Conservation (phyloP, 1,139 yeast genomes). For the Kurtzmaniella quercitrusa region DNA sequence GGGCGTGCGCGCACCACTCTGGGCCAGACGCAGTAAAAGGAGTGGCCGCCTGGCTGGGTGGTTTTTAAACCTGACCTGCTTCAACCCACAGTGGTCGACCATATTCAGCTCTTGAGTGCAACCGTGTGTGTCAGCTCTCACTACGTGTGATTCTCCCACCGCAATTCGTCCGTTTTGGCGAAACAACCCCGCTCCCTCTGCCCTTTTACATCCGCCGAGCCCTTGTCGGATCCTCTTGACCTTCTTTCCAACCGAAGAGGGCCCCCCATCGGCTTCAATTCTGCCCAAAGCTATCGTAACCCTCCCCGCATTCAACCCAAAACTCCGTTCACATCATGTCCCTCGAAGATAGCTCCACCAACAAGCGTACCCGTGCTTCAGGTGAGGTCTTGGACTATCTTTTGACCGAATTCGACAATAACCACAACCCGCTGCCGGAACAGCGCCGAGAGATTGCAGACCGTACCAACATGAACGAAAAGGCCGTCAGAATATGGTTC, state of each 20-base stretch:
- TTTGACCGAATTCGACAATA: slow-evolving; percentile 63
- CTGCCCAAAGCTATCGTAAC: no score
- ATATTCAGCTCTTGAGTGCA: no score
- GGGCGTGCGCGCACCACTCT: not conserved
- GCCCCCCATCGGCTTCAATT: no score
- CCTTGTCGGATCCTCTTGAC: no score
- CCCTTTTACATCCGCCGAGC: no score
- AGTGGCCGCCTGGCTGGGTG: not conserved
- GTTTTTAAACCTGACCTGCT: not conserved
- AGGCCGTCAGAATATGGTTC: slow-evolving; percentile 93
- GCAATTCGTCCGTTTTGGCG: no score
- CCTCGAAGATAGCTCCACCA: slow-evolving; percentile 15
- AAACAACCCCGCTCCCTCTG: no score
- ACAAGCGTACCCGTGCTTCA: slow-evolving; percentile 60
- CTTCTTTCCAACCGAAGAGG: no score
- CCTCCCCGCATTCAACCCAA: no score
- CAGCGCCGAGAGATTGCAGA: slow-evolving; percentile 69
- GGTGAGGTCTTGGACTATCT: slow-evolving; percentile 76
- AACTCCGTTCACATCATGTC: slow-evolving; percentile 11
- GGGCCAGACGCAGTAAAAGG: not conserved
- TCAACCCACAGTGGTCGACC: not conserved
- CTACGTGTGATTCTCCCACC: no score
- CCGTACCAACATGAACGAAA: slow-evolving; percentile 80
- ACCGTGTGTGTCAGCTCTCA: no score
- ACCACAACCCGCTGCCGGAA: slow-evolving; percentile 68